A percentile compares a stretch with the other conserved stretches of the same genome.
These are phyloP conservation scores for Pythium monospermum DNA, from an alignment of 352 stramenopile species.

Conservation along the genomic window DNA sequence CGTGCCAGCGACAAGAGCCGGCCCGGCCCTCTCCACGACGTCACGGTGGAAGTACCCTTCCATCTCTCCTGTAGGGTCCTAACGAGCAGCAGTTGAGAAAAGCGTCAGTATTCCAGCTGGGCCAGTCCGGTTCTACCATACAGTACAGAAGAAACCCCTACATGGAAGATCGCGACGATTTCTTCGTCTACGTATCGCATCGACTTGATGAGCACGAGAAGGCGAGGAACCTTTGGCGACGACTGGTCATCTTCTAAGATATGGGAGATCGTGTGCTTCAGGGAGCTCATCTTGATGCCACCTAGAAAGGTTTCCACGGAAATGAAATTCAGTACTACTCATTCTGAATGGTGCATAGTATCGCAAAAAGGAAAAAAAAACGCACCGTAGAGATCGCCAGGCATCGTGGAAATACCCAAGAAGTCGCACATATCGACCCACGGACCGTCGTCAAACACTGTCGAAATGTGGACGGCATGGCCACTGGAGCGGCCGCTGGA, in stretches of 20 bases:
- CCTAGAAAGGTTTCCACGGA: slow-evolving; percentile 40
- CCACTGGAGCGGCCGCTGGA: slow-evolving; percentile 38
- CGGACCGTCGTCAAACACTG: slow-evolving; percentile 70
- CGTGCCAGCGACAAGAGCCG: slow-evolving; percentile 40
- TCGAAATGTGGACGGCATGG: slow-evolving; percentile 43
- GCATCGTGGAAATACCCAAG: slow-evolving; percentile 35
- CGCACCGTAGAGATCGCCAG: slow-evolving; percentile 67
- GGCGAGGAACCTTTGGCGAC: slow-evolving; percentile 47
- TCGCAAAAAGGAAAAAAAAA: neutral
- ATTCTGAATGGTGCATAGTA: neutral
- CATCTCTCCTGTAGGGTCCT: slow-evolving; percentile 75
- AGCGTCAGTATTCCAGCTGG: neutral
- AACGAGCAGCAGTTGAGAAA: neutral
- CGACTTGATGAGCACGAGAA: slow-evolving; percentile 76
- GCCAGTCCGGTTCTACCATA: no score
- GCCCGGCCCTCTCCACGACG: slow-evolving; percentile 64
- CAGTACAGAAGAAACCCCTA: slow-evolving; percentile 25
- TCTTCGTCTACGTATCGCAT: slow-evolving; percentile 80
- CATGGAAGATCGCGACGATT: slow-evolving; percentile 71
- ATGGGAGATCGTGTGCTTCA: slow-evolving; percentile 51
- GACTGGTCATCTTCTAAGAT: slow-evolving; percentile 63
- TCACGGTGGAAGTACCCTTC: slow-evolving; percentile 81
- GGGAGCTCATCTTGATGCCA: slow-evolving; percentile 53
- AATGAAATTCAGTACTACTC: no score
- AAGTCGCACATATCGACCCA: slow-evolving; percentile 81